Conservation (phyloP, 78 protist species). For the Emiliania huxleyi region DNA sequence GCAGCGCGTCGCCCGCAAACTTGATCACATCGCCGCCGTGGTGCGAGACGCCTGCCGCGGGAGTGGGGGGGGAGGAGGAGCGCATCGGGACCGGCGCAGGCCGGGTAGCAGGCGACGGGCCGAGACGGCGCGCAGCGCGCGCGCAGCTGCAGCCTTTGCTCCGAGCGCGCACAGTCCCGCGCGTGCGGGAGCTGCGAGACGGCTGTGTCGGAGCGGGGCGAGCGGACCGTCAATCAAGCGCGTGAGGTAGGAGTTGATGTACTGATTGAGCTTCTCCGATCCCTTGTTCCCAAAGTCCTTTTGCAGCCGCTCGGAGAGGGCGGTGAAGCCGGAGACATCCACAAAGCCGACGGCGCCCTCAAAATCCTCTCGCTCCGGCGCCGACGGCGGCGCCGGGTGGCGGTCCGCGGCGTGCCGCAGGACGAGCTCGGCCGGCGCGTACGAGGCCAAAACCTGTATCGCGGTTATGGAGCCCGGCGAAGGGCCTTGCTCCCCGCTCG, state of each 20-base stretch:
- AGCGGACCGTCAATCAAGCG: neutral
- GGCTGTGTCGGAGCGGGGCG: too few relatives aligned
- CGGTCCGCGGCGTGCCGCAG: neutral
- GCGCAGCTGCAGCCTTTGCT: too few relatives aligned
- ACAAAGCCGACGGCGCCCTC: neutral
- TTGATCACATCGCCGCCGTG: slow-evolving; percentile 12
- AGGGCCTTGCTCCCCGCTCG: too few relatives aligned
- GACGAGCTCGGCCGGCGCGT: slow-evolving; percentile 12
- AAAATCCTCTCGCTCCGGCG: neutral
- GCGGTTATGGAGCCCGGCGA: too few relatives aligned
- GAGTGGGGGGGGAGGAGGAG: too few relatives aligned
- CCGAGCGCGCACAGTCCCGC: neutral
- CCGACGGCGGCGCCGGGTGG: neutral
- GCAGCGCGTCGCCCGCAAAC: slow-evolving; percentile 18
- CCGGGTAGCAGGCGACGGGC: too few relatives aligned
- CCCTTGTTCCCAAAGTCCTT: neutral
- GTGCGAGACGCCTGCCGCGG: neutral
- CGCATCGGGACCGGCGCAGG: too few relatives aligned
- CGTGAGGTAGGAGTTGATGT: neutral
- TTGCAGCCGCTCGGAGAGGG: neutral
- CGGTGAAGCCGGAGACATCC: neutral
- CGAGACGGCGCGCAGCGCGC: too few relatives aligned
- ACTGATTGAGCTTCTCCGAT: neutral
- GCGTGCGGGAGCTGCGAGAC: neutral
- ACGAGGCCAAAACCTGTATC: neutral